Evolutionary conservation across 148 eudicot species (phyloP), one percentile per base, ranked within the genome.

Genomic region (Pharnaceum exiguum): DNA sequence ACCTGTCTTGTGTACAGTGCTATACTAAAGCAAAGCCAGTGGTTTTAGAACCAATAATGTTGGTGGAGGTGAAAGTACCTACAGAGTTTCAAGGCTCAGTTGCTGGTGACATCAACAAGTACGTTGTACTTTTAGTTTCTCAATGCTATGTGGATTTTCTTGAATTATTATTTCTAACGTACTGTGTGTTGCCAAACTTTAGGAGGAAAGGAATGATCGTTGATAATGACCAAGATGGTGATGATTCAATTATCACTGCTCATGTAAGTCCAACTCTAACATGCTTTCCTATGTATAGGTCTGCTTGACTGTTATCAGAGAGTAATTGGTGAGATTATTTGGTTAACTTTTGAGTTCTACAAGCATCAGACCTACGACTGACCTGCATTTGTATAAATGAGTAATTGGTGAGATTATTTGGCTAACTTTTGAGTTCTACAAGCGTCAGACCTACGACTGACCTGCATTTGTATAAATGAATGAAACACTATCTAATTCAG

Each of bases 181-280:
- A n/a, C 25, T 22, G 5, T 28, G 31, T 22, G 13, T 31, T 58
- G 19, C 36, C 51, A 49, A 32, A 25, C 57, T 28, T 63, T 50
- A 85, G 99, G 96, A 85, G 99, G 71, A 93, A 93, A 76, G 99
- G 99, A 31, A 16, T 93, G 63, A 93, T 93, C 54, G 74, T 93
- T 35, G 96, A 87, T 24, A 88, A 89, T 59, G 96, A 93, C 69
- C 99, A 93, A 75, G 99, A 93, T 18, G 96, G 87, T 45, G 96
- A 89, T 66, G 99, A 93, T 65, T 85, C 91, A 38, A 63, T 85
- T 18, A 75, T 93, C 28, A 77, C 74, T 33, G 96, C 99, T 31
- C 82, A 83, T 79, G 96, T 93, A 83, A 57, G 95, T 57, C 46
- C 31, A 47, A 37, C 17, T 31, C 55, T 70, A 27, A 15, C 6